Base-by-base conservation (phyloP, 257 asterid genomes). In the Euphrasia confusa region DNA sequence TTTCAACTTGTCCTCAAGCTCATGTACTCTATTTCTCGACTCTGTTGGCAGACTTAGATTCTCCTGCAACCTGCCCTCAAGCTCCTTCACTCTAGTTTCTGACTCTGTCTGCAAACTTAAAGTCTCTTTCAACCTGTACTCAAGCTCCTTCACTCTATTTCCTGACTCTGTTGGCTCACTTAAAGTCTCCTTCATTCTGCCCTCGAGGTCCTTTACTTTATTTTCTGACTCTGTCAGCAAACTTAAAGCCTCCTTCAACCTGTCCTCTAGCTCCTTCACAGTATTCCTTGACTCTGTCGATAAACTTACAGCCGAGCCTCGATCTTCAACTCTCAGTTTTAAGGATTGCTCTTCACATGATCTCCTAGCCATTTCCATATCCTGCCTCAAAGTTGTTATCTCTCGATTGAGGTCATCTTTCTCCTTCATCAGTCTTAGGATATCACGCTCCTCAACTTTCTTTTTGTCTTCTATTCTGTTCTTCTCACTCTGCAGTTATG, bases 161-260 rank as follows among this genome's bases (percentile, higher is more conserved):
- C 17, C 6, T 3, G 50, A 12, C 7, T 45, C 52, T 45, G 52
- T 4, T 2, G 14, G 52, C 6, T 12, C 13, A 45, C 6, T 12
- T 45, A 11, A 11, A 3, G 52, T n/a, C 52, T 45, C 52, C 52
- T 45, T 45, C 52, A n/a, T 11, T 12, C 52, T 45, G 5, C 74
- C 75, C 79, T 91, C 92, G 6, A 89, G 79, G 59, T 83, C 84
- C 69, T 75, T 78, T 21, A 65, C 83, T 75, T 75, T 77, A 61
- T 60, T 67, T 61, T 47, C 76, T n/a, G 86, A 79, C 54, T 75
- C 89, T 9, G 78, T 63, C 47, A 76, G 68, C 33, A 57, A 73
- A 67, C 30, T 62, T 60, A 47, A 65, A 54, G 74, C 77, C 45
- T 76, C 81, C 60, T 74, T 78, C 61, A 63, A 76, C 64, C 54